Evolutionary conservation across 2,329 filamentous ascomycete genomes (phyloP).

Genomic region (Thielaviopsis ethacetica): DNA sequence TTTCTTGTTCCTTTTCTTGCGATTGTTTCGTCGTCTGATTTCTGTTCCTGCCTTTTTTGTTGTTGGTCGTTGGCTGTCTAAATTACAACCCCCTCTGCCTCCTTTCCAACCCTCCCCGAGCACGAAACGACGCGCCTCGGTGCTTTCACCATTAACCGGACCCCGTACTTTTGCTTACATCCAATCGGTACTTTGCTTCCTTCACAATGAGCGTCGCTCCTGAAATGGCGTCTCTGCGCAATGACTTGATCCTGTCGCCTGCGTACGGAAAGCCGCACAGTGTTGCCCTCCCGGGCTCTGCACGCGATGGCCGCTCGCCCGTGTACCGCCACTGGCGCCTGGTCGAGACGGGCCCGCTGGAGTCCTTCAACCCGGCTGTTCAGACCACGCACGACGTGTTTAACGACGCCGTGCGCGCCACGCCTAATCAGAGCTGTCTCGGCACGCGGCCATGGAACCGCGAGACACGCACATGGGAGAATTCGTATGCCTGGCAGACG

Average conservation of each 20-base stretch:
- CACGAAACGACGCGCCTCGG: not conserved
- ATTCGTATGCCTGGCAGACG: conserved; percentile 67
- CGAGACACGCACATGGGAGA: conserved; percentile 52
- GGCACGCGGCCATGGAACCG: conserved; percentile 70
- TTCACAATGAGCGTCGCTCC: not conserved
- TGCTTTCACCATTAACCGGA: not conserved
- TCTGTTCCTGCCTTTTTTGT: too few relatives aligned
- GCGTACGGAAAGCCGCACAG: conserved; percentile 65
- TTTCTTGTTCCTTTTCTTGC: too few relatives aligned
- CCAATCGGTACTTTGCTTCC: not conserved
- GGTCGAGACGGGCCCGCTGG: conserved; percentile 52
- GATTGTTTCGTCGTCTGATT: too few relatives aligned
- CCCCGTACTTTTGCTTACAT: not conserved
- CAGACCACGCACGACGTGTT: conserved; percentile 69
- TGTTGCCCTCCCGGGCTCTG: conserved; percentile 58
- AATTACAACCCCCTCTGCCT: not conserved
- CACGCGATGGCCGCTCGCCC: conserved; percentile 52
- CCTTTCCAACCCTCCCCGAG: not conserved
- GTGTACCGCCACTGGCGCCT: conserved; percentile 76
- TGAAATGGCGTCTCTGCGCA: conserved; percentile 3
- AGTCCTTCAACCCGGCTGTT: conserved; percentile 53
- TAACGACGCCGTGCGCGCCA: conserved; percentile 46
- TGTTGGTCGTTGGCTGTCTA: not conserved
- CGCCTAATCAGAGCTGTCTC: conserved; percentile 55
- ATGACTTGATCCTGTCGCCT: conserved; percentile 41